Conservation (phyloP, 176 grass and related monocot species). For the Tillandsia fasciculata region DNA sequence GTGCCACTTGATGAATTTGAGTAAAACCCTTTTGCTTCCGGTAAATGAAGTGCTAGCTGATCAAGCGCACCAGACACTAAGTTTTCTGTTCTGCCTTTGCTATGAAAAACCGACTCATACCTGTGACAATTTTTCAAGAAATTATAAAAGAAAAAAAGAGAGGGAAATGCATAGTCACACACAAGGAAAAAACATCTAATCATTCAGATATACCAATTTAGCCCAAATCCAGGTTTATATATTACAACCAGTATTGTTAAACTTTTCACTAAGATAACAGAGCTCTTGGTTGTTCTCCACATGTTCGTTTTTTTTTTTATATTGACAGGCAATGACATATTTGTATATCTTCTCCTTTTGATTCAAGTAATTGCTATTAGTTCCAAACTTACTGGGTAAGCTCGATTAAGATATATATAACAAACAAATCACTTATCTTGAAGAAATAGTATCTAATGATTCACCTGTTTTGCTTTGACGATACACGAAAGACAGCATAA, state of each 20-base stretch:
- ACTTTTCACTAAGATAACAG: slow-evolving; percentile 1
- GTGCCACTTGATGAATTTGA: slow-evolving; percentile 37
- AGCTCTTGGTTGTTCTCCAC: neutral
- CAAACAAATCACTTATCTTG: neutral
- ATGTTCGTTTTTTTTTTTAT: neutral
- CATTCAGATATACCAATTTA: slow-evolving; percentile 1
- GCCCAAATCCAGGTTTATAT: neutral
- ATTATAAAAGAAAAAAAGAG: neutral
- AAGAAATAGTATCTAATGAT: neutral
- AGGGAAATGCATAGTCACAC: neutral
- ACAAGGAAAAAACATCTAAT: neutral
- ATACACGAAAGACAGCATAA: slow-evolving; percentile 65
- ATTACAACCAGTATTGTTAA: neutral
- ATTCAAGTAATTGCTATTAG: neutral
- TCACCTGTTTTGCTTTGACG: slow-evolving; percentile 57
- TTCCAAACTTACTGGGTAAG: neutral
- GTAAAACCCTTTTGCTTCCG: slow-evolving; percentile 53
- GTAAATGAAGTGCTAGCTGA: slow-evolving; percentile 55
- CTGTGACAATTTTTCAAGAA: slow-evolving; percentile 29
- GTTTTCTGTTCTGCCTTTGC: slow-evolving; percentile 49
- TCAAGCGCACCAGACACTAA: slow-evolving; percentile 64
- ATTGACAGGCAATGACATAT: neutral
- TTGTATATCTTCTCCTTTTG: neutral
- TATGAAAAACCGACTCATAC: slow-evolving; percentile 60
- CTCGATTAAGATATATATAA: neutral